phyloP scores from a whole-genome alignment of 2,329 filamentous ascomycete species.

The Sporothrix inflata region DNA sequence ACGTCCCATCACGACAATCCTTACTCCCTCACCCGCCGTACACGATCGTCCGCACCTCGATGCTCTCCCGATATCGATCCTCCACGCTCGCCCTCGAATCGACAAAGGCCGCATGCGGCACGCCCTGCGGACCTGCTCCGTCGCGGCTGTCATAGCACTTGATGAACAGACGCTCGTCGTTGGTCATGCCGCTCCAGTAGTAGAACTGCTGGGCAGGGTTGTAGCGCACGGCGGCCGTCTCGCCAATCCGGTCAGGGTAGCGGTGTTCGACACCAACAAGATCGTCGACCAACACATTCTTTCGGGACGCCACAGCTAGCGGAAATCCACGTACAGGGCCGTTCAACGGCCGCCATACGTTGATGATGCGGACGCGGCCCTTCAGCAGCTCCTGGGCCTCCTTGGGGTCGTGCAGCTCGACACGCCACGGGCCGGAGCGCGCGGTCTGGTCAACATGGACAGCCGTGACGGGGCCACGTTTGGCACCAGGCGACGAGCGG shows the following conservation, averaged over 20 bases:
- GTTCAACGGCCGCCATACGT: background rate
- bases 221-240: background rate
- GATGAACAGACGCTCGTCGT: background rate
- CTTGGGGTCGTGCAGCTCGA: background rate
- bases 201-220: background rate
- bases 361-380: background rate
- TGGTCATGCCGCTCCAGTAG: slow-evolving; percentile 5
- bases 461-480: background rate
- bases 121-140: background rate
- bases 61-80: background rate
- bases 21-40: background rate
- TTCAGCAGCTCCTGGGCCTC: background rate
- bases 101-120: background rate
- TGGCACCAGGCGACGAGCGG: background rate
- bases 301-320: background rate
- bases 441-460: background rate
- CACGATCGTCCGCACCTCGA: background rate
- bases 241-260: background rate
- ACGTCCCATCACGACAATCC: background rate
- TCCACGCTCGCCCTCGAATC: background rate
- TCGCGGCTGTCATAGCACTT: background rate
- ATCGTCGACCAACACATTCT: background rate
- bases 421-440: background rate
- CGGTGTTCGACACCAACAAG: background rate
- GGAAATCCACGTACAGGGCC: background rate